Evolutionary conservation across 305 asterid genomes (phyloP).

Genomic region (Withania somnifera): DNA sequence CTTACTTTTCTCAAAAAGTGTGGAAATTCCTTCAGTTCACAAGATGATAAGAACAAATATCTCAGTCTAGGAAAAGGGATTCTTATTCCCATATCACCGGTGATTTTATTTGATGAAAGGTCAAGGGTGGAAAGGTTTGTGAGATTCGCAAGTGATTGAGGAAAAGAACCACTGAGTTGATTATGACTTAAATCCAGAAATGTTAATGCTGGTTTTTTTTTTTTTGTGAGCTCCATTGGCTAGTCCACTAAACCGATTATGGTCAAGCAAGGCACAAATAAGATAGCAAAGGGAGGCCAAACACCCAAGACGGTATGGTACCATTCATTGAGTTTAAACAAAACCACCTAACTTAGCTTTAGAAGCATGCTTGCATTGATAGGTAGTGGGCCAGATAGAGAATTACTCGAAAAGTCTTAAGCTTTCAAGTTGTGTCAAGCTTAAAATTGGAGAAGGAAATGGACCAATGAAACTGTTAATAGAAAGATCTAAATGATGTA

Average conservation of each 20-base stretch:
- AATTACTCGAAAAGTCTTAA: not conserved
- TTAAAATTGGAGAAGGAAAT: not conserved
- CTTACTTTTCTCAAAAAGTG: not conserved
- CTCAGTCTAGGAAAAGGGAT: not conserved
- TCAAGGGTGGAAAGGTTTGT: not conserved
- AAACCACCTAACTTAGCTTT: not conserved
- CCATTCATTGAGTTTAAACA: not conserved
- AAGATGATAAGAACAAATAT: not conserved
- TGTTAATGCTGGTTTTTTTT: not conserved
- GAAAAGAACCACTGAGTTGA: not conserved
- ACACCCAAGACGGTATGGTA: not conserved
- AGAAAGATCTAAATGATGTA: not conserved
- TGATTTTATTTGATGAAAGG: not conserved
- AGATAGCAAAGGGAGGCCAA: not conserved
- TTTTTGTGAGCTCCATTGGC: not conserved
- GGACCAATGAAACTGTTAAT: not conserved
- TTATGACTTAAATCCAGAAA: not conserved
- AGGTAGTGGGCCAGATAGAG: not conserved
- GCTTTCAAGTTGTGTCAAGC: not conserved
- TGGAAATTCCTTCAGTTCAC: not conserved
- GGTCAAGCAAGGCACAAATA: rapidly evolving
- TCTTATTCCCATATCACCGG: not conserved
- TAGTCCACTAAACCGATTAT: not conserved
- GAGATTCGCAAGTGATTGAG: not conserved
- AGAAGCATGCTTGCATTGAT: not conserved